Evolutionary conservation across 495 filamentous ascomycete genomes (phyloP), one percentile per base, ranked within the genome.

Genomic region (Hypoxylon cercidicola): DNA sequence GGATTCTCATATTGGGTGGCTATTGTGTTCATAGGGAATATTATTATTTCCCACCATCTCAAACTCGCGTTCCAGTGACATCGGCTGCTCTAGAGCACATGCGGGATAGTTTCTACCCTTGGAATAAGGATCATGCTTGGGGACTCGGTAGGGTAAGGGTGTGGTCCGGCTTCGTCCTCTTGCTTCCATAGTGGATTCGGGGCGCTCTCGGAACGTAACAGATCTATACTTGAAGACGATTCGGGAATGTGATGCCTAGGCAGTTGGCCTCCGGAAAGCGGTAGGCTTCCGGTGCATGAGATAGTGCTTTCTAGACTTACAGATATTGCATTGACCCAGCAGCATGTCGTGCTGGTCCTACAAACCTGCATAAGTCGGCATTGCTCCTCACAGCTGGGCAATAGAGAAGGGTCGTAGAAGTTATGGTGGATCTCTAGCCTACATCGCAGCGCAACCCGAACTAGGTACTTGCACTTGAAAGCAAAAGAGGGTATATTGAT

Each of bases 11-110:
- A n/a, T 16, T 43, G 45, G 64, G 46, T 16, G 52, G 46, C 25
- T 62, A 25, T 53, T 28, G 51, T 55, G 35, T 57, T 49, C 12
- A 35, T 61, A 57, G 28, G 64, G 45, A 66, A 56, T 61, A 61
- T 52, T 20, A 66, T 19, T 50, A 57, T 41, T 39, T 47, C 55
- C 52, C 7, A 19, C 21, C 55, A 19, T 28, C 30, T 15, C 15
- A 37, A 21, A 7, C 4, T 21, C 23, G 23, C n/a, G 25, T 16
- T 9, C n/a, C n/a, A 28, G 25, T 28, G 23, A 48, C 8, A 12
- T 12, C 45, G 25, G 45, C 25, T 32, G 25, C 11, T 30, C 7
- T 1, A 32, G 40, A 19, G 9, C 7, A 43, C 16, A 18, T 15
- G 4, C 16, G 40, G 40, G 16, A 20, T 5, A 8, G 16, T 20